phyloP scores from a whole-genome alignment of 1,284 basidiomycete species.

The Somion occarium region DNA sequence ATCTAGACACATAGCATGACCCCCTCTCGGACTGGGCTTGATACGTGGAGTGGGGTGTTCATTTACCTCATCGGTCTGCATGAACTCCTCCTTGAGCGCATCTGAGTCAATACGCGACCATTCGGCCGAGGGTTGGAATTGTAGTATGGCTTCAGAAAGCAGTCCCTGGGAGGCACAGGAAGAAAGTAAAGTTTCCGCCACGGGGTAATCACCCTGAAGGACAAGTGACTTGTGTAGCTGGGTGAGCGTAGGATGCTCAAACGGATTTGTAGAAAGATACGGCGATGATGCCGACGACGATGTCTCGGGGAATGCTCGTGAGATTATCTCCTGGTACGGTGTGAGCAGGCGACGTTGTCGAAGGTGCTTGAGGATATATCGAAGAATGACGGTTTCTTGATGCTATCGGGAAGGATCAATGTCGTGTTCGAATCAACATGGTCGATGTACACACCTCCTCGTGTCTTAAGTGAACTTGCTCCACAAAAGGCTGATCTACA shows the following conservation, averaged over 20 bases:
- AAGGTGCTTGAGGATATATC: constrained; percentile 75
- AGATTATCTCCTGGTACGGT: constrained; percentile 58
- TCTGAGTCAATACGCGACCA: constrained; percentile 47
- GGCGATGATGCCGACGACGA: constrained; percentile 32
- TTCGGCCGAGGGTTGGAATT: constrained; percentile 47
- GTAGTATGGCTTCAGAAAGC: constrained; percentile 54
- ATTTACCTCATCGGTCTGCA: constrained; percentile 30
- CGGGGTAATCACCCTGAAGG: constrained; percentile 59
- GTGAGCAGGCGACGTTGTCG: constrained; percentile 70
- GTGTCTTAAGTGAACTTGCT: constrained; percentile 43
- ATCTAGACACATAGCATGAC: constrained; percentile 83
- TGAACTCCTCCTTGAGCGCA: constrained; percentile 35
- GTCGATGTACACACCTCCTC: constrained; percentile 57
- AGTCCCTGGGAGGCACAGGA: constrained; percentile 49
- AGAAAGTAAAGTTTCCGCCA: constrained; percentile 50
- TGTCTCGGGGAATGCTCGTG: constrained; percentile 32
- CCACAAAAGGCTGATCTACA: constrained; percentile 48
- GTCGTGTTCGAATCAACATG: no score
- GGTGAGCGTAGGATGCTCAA: constrained; percentile 73
- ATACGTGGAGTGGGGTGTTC: constrained; percentile 38
- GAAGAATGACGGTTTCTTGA: constrained; percentile 58
- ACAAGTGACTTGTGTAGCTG: constrained; percentile 63
- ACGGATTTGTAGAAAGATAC: not conserved
- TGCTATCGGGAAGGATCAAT: constrained; percentile 37
- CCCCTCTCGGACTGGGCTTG: constrained; percentile 58